Base-by-base conservation (phyloP, 371 early-diverging fungal genomes). In the Circinella umbellata region DNA sequence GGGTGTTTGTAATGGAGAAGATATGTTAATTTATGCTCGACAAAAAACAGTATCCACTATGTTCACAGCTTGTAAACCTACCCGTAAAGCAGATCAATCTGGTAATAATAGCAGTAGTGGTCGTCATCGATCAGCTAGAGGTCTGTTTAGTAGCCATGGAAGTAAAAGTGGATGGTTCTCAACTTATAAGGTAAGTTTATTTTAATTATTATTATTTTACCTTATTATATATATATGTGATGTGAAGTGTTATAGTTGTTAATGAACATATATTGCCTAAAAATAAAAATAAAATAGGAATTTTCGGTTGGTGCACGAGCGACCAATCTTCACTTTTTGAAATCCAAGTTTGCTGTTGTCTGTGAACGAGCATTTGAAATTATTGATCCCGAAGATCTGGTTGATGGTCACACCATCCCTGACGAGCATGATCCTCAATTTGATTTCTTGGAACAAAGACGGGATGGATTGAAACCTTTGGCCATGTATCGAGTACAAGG, bases 291-390 rank as follows among this genome's bases (percentile, higher is more conserved):
- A 3, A 34, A 13, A 27, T 69, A 86, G 82, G 92, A 93, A 69
- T 90, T 91, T 73, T 92, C 92, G 70, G 88, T 93, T 60, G 90
- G 91, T 6, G 81, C 89, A 15, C 90, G 90, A 68, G 79, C 89
- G 7, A 79, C 74, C 36, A 83, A 86, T 15, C 76, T 93, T 60
- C 88, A 90, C 71, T 90, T 88, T 64, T 71, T 92, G 64, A 81
- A 83, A 39, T 78, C 88, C 27, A 87, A 86, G 59, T 80, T 93
- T 55, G 88, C 87, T 61, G 88, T 93, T 13, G 93, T 92, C 3
- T 92, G 92, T 67, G 78, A 80, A 11, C 86, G 86, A 65, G 93
- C 92, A 0, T 93, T 93, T 70, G 93, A 93, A 73, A 82, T 93
- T 47, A 89, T 93, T 11, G 90, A 92, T 65, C 70, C 89, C 59